Conservation (phyloP, 1,139 yeast species). For the Meyerozyma athensensis region DNA sequence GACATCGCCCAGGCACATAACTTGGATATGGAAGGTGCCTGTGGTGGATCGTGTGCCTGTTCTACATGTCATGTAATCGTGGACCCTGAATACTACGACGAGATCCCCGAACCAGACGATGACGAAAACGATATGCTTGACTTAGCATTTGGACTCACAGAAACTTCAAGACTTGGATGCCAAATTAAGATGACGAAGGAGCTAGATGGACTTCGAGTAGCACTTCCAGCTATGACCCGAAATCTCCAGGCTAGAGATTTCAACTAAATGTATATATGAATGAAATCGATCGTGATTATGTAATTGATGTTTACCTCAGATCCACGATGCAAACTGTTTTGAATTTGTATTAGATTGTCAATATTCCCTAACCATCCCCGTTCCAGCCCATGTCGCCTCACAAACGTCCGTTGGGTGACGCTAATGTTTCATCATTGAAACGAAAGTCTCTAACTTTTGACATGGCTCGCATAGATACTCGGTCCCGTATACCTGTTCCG, state of each 20-base stretch:
- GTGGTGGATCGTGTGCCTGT: slow-evolving; percentile 99
- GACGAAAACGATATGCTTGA: slow-evolving; percentile 99
- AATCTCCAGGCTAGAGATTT: slow-evolving; percentile 81
- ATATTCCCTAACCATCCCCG: neutral
- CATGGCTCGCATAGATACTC: slow-evolving; percentile 12
- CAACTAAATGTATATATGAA: slow-evolving; percentile 14
- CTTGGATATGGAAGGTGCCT: slow-evolving; percentile 96
- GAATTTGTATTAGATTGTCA: no score
- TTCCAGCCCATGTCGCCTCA: neutral
- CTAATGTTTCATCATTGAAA: slow-evolving; percentile 2
- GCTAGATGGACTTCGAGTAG: slow-evolving; percentile 90
- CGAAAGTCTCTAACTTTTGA: slow-evolving; percentile 16
- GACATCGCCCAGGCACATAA: slow-evolving; percentile 95
- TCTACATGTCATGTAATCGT: slow-evolving; percentile 96
- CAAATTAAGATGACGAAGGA: slow-evolving; percentile 87
- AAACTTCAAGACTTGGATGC: slow-evolving; percentile 93
- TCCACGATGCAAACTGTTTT: no score
- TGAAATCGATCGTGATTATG: neutral
- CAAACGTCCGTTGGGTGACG: neutral
- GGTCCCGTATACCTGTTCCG: slow-evolving; percentile 6
- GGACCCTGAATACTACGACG: slow-evolving; percentile 90
- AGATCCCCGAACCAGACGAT: slow-evolving; percentile 90
- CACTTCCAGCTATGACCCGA: slow-evolving; percentile 95
- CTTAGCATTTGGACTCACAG: slow-evolving; percentile 93
- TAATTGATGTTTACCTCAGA: no score